Conservation (phyloP, 768 basidiomycete species). For the Cystobasidium tubakii region DNA sequence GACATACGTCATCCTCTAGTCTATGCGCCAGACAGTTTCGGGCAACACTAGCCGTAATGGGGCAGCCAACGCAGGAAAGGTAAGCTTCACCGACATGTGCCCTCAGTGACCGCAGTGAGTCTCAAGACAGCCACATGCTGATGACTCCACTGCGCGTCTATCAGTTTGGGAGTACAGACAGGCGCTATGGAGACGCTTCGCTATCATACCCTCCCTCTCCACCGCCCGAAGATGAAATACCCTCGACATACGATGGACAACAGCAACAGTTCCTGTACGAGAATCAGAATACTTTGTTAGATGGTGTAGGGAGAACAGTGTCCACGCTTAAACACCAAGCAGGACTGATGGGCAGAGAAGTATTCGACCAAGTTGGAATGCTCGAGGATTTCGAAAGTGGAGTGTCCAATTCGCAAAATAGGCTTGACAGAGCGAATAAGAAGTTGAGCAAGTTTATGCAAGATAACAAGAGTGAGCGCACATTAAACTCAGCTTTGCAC, state of each 20-base stretch:
- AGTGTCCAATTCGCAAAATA: constrained; percentile 34
- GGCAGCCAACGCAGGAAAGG: background rate
- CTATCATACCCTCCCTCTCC: background rate
- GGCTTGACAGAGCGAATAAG: constrained; percentile 36
- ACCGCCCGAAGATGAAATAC: background rate
- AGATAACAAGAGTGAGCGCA: constrained; percentile 37
- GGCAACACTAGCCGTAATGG: background rate
- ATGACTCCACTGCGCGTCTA: background rate
- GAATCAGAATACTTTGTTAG: constrained; percentile 83
- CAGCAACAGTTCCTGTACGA: constrained; percentile 67
- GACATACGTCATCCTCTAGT: background rate
- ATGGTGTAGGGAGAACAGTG: constrained; percentile 78
- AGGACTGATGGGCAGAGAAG: constrained; percentile 87
- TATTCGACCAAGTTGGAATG: constrained; percentile 66
- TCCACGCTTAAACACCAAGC: constrained; percentile 82
- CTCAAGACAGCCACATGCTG: too few relatives aligned
- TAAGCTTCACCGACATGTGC: background rate
- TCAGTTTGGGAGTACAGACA: background rate
- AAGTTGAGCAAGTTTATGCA: constrained; percentile 33
- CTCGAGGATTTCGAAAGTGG: constrained; percentile 23
- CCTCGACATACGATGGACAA: constrained; percentile 12
- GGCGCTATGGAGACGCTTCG: background rate
- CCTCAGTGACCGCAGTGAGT: background rate
- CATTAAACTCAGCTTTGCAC: too few relatives aligned
- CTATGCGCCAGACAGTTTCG: constrained; percentile 3